phyloP scores from a whole-genome alignment of 345 rosid genomes.

The Psidium guajava region DNA sequence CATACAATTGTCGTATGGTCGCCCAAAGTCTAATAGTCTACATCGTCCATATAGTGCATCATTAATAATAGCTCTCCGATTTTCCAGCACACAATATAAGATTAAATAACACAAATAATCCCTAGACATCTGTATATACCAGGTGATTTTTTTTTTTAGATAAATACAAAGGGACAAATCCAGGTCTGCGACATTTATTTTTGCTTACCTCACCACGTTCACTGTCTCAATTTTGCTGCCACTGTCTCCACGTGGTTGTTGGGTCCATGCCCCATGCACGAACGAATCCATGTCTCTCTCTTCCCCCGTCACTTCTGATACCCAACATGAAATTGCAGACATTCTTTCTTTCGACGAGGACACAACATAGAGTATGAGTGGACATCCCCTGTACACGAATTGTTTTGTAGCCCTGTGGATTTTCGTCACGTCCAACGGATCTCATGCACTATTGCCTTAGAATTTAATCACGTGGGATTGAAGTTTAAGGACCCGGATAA shows the following conservation, averaged over 20 bases:
- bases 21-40: too few relatives aligned
- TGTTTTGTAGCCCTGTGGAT: background rate
- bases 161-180: too few relatives aligned
- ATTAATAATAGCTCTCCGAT: too few relatives aligned
- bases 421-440: background rate
- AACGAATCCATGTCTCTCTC: too few relatives aligned
- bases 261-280: too few relatives aligned
- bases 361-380: background rate
- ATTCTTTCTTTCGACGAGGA: background rate
- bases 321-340: background rate
- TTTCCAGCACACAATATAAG: too few relatives aligned
- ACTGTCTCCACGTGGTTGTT: too few relatives aligned
- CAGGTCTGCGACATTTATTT: background rate
- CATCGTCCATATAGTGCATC: too few relatives aligned
- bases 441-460: background rate
- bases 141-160: background rate
- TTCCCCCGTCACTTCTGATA: too few relatives aligned
- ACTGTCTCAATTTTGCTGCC: too few relatives aligned
- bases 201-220: background rate
- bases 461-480: background rate
- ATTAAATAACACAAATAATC: too few relatives aligned
- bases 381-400: background rate
- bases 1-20: too few relatives aligned
- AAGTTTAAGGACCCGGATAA: background rate
- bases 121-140: background rate